phyloP scores from a whole-genome alignment of 1,284 basidiomycete species.

The Ganoderma leucocontextum region DNA sequence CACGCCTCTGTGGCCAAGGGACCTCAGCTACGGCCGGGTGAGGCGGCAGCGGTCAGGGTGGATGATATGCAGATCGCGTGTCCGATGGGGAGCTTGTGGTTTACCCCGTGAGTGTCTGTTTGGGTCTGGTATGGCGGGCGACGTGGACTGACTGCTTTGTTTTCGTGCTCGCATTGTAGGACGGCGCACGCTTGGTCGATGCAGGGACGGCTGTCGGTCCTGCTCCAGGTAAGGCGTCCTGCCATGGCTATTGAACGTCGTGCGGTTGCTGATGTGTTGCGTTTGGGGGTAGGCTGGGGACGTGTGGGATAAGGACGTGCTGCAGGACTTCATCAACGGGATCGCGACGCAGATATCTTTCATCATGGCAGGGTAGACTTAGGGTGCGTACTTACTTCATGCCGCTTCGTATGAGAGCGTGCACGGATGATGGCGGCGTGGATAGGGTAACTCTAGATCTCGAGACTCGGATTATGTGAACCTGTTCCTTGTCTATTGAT shows the following conservation, averaged over 20 bases:
- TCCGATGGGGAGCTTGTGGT: background rate
- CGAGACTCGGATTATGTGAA: no score
- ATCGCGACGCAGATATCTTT: background rate
- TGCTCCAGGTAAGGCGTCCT: background rate
- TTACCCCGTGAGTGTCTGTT: background rate
- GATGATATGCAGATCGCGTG: background rate
- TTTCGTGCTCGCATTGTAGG: background rate
- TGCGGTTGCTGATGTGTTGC: background rate
- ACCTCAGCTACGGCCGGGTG: background rate
- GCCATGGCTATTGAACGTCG: background rate
- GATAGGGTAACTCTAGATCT: no score
- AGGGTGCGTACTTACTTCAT: no score
- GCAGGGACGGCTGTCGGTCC: background rate
- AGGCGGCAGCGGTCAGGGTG: background rate
- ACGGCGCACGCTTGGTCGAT: background rate
- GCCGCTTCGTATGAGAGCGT: no score
- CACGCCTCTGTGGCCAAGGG: background rate
- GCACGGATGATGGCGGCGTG: no score
- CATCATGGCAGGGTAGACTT: background rate
- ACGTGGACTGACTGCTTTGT: background rate
- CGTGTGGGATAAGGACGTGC: background rate
- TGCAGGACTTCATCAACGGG: background rate
- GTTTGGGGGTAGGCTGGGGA: background rate
- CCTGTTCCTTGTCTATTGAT: no score
- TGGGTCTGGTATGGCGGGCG: background rate